Conservation (phyloP, 208 protist genomes). For the Sergeia podlipaevii region DNA sequence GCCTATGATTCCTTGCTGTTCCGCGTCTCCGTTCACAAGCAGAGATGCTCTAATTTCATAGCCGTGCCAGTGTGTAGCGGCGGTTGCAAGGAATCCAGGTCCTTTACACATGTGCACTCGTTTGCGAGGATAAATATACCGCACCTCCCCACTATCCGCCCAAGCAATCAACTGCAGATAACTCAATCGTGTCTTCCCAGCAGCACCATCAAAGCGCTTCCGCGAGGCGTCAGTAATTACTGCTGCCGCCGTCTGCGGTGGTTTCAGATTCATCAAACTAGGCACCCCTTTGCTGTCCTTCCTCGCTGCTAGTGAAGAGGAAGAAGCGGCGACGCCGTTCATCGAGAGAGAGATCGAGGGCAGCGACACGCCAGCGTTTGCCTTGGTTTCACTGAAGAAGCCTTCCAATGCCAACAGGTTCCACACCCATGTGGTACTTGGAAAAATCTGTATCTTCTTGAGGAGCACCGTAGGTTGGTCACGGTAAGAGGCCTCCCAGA, state of each 20-base stretch:
- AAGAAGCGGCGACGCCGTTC: not conserved
- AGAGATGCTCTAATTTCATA: not conserved
- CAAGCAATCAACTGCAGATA: slow-evolving; percentile 28
- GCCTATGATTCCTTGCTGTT: no score
- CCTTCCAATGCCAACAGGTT: slow-evolving; percentile 7
- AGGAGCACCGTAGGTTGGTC: slow-evolving; percentile 24
- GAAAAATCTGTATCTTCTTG: slow-evolving; percentile 37
- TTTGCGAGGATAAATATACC: slow-evolving; percentile 16
- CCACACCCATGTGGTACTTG: slow-evolving; percentile 20
- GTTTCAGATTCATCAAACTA: no score
- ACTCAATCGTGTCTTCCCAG: slow-evolving; percentile 7
- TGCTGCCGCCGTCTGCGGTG: no score
- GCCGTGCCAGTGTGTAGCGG: not conserved
- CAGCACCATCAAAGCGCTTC: slow-evolving; percentile 14
- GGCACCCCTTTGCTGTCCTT: no score
- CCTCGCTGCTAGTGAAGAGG: slow-evolving; percentile 1
- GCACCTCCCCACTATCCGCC: slow-evolving; percentile 21
- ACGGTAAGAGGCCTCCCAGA: slow-evolving; percentile 22
- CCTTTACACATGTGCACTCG: slow-evolving; percentile 9
- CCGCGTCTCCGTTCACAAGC: not conserved
- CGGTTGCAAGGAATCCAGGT: slow-evolving; percentile 24
- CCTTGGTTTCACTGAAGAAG: not conserved
- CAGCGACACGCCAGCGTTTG: not conserved
- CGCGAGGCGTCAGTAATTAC: no score
- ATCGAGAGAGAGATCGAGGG: not conserved